Base-by-base conservation (phyloP, 140 eudicot genomes). In the Anethum foeniculum region DNA sequence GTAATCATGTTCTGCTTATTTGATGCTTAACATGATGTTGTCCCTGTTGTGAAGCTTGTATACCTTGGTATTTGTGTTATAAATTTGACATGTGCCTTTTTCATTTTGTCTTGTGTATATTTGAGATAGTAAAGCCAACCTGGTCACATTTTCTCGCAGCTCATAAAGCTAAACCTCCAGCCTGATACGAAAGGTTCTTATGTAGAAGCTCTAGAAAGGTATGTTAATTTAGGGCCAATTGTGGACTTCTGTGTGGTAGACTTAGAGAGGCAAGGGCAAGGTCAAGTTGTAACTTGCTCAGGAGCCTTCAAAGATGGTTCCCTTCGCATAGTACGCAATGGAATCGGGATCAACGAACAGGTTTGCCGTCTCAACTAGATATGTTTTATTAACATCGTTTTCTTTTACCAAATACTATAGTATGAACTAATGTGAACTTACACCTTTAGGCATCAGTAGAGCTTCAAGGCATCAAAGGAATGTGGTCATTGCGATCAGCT, bases 261-360 rank as follows among this genome's bases (percentile, higher is more conserved):
- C 83, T 87, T 92, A 47, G 99, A 95, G 87, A 90, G 99, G 82
- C 97, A 95, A 85, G 99, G 99, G 80, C 99, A 95, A 91, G 99
- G 99, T 52, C 99, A 95, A 85, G 97, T 95, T 82, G 99, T 95
- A 78, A 95, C 99, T 82, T 95, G 99, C 88, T 95, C 99, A 69
- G 99, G 99, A 72, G 99, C 99, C 77, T 92, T 90, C 78, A 95
- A 95, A 83, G 99, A 92, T 69, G 99, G 99, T 76, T 95, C 99
- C 67, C 97, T 95, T 84, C 99, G 97, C 80, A 87, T 95, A 62
- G 96, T 95, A 44, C 96, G 99, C 62, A 95, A 95, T 41, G 99
- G 99, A 52, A 95, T 95, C 74, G 99, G 99, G 71, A 95, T 92
- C 67, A 95, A 95, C 62, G 99, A 95, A 84, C 99, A 92, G 92